Evolutionary conservation across 1,284 basidiomycete species (phyloP).

Genomic region (Fomitopsis schrenkii): DNA sequence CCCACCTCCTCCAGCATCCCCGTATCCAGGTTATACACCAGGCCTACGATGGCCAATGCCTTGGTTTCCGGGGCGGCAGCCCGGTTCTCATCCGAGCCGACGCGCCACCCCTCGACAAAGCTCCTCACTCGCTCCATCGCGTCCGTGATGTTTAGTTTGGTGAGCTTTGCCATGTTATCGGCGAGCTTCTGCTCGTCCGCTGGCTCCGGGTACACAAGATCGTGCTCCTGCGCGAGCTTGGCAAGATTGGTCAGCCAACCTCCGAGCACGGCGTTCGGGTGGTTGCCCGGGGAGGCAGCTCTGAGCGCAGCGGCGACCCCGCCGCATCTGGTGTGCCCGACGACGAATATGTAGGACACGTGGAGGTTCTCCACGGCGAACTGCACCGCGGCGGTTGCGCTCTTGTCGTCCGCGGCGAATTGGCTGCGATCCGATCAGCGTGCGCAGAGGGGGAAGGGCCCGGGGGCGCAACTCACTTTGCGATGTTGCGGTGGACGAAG

Average conservation of each 20-base stretch:
- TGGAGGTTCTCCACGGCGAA: constrained; percentile 13
- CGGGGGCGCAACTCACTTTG: constrained; percentile 16
- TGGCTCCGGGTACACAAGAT: too few species aligned
- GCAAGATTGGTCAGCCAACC: neutral
- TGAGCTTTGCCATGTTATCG: neutral
- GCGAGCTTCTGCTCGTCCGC: too few species aligned
- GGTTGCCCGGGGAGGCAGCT: neutral
- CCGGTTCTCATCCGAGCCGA: too few species aligned
- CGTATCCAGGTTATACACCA: neutral
- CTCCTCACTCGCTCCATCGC: neutral
- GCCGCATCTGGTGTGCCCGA: constrained; percentile 18
- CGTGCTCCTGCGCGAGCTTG: too few species aligned
- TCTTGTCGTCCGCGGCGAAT: constrained; percentile 10
- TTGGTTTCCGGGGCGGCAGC: too few species aligned
- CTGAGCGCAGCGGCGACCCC: constrained; percentile 3
- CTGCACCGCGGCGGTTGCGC: constrained; percentile 10
- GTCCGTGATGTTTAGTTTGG: neutral
- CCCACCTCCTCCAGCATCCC: neutral
- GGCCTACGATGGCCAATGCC: neutral
- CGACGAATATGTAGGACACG: constrained; percentile 15
- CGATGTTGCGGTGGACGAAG: constrained; percentile 50
- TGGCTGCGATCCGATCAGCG: constrained; percentile 6
- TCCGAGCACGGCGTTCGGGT: neutral
- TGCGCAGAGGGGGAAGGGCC: neutral
- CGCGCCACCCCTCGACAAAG: neutral